Evolutionary conservation across 768 basidiomycete species (phyloP).

Genomic region (Boletus reticulatus): DNA sequence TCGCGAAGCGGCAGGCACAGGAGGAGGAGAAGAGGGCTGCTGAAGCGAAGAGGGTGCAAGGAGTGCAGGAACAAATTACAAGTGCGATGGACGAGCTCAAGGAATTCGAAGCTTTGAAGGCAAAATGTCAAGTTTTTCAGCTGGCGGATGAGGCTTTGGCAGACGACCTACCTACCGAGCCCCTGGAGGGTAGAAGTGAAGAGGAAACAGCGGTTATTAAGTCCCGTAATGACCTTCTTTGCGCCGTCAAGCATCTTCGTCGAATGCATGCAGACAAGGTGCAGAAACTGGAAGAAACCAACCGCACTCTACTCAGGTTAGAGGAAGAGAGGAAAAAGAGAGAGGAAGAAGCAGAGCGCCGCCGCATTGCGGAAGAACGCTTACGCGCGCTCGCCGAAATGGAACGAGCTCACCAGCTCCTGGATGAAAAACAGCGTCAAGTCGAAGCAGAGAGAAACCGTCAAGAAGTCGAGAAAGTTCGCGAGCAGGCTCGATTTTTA

Average conservation of each 20-base stretch:
- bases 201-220: constrained; percentile 10
- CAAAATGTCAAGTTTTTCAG: constrained; percentile 1
- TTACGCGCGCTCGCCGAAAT: constrained; percentile 8
- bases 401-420: constrained; percentile 5
- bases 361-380: constrained; percentile 9
- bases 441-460: constrained; percentile 7
- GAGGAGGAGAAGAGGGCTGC: constrained; percentile 24
- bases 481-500: constrained; percentile 5
- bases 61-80: constrained; percentile 18
- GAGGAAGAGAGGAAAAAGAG: constrained; percentile 24
- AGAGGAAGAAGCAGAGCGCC: constrained; percentile 18
- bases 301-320: constrained; percentile 18
- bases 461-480: constrained; percentile 1
- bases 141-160: not conserved
- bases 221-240: constrained; percentile 9
- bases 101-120: constrained; percentile 7
- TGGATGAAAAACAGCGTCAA: constrained; percentile 3
- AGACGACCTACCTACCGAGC: constrained; percentile 16
- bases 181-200: constrained; percentile 23
- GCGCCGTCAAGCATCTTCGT: constrained; percentile 13
- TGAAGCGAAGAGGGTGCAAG: constrained; percentile 15
- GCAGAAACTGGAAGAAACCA: constrained; percentile 16
- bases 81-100: constrained; percentile 18
- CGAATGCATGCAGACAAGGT: constrained; percentile 17
- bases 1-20: constrained; percentile 22